Evolutionary conservation across 352 stramenopile species (phyloP).

Genomic region (Phytophthora aleatoria): DNA sequence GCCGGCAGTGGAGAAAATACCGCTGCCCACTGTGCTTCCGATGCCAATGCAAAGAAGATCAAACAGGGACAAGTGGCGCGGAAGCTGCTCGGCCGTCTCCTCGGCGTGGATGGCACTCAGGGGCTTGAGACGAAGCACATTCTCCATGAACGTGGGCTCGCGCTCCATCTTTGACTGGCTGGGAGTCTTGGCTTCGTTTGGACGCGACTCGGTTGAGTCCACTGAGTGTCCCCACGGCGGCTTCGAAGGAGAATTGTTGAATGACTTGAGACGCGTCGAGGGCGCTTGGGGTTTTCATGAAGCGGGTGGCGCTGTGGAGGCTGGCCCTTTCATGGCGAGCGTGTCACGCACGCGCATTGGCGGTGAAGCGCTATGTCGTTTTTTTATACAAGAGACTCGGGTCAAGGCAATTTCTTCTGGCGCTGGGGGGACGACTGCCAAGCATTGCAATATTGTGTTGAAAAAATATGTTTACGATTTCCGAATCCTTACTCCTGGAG

Average conservation of each 20-base stretch:
- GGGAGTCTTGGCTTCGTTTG: conserved; percentile 1
- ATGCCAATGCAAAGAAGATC: conserved; percentile 93
- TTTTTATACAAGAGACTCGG: conserved; percentile 16
- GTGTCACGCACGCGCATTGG: conserved; percentile 11
- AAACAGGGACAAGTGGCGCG: conserved; percentile 78
- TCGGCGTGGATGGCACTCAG: conserved; percentile 75
- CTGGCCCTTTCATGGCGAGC: conserved; percentile 16
- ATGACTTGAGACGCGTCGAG: conserved; percentile 17
- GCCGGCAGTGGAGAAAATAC: conserved; percentile 88
- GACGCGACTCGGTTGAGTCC: conserved; percentile 2
- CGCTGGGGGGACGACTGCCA: background rate
- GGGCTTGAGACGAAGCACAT: conserved; percentile 74
- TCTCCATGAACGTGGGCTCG: conserved; percentile 49
- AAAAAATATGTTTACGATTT: too few relatives aligned
- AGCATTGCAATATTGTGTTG: too few relatives aligned
- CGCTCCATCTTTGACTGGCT: conserved; percentile 29
- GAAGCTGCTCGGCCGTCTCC: conserved; percentile 67
- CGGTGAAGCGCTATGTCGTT: conserved; percentile 15
- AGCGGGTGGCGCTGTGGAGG: conserved; percentile 10
- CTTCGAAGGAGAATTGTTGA: conserved; percentile 27
- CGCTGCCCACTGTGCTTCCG: conserved; percentile 90
- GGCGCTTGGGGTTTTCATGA: conserved; percentile 1
- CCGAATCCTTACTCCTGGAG: conserved; percentile 25
- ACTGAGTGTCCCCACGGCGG: conserved; percentile 28
- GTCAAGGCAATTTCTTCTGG: conserved; percentile 24